These are phyloP conservation scores for Chaetomium sp. DNA, from an alignment of 2,329 filamentous ascomycete genomes.

Conservation along the genomic window DNA sequence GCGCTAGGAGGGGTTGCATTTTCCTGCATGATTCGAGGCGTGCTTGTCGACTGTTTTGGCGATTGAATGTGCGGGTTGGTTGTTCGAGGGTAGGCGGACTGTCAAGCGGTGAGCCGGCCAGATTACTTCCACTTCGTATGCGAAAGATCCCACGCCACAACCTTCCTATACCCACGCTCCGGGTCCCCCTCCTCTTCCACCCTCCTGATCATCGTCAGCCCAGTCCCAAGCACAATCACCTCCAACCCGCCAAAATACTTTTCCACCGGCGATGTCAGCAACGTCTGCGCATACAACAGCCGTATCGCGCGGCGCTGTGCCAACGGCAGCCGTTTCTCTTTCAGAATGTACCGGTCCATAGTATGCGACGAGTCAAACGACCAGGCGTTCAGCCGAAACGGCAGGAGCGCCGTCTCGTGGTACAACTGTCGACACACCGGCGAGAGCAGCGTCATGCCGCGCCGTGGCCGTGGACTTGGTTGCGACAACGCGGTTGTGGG, in stretches of 20 bases:
- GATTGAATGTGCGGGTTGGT: too few relatives aligned
- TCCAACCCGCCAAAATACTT: constrained; percentile 28
- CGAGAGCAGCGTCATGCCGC: constrained; percentile 29
- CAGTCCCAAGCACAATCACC: constrained; percentile 23
- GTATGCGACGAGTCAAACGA: constrained; percentile 27
- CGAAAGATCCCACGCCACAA: constrained; percentile 8
- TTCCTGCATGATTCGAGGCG: too few relatives aligned
- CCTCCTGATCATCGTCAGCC: constrained; percentile 15
- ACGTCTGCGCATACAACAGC: constrained; percentile 25
- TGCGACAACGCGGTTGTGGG: neutral
- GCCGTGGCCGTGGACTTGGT: neutral
- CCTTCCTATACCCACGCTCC: neutral
- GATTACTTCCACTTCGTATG: constrained; percentile 11
- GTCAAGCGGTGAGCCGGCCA: too few relatives aligned
- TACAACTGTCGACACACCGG: constrained; percentile 33
- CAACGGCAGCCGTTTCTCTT: constrained; percentile 26
- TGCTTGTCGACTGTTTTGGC: too few relatives aligned
- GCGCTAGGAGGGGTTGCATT: too few relatives aligned
- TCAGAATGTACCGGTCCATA: constrained; percentile 32
- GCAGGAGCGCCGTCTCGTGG: constrained; percentile 31
- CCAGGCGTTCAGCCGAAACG: constrained; percentile 31
- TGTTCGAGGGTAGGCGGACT: too few relatives aligned
- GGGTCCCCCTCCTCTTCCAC: constrained; percentile 9
- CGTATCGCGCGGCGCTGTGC: constrained; percentile 29
- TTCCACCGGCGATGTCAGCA: constrained; percentile 24